Percentiles rank a stretch among this genome's conserved stretches.
phyloP scores from a whole-genome alignment of 345 rosid genomes.

The Brassica napus region Da-Ae NC_063452.1:14091501-14092000 shows the following conservation, averaged over 20 bases:
- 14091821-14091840: slow-evolving; percentile 10
- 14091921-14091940: not conserved
- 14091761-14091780: slow-evolving; percentile 35
- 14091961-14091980: slow-evolving; percentile 4
- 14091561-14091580: slow-evolving; percentile 18
- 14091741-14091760: slow-evolving; percentile 24
- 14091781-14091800: not conserved
- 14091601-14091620: slow-evolving; percentile 35
- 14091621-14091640: slow-evolving; percentile 31
- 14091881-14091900: not conserved
- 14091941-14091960: not conserved
- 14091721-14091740: slow-evolving; percentile 27
- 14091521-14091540: slow-evolving; percentile 36
- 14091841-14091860: not conserved
- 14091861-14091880: slow-evolving; percentile 37
- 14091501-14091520: slow-evolving; percentile 39
- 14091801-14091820: slow-evolving; percentile 11
- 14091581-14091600: not conserved
- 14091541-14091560: slow-evolving; percentile 12
- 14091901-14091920: slow-evolving; percentile 23
- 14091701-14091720: slow-evolving; percentile 41
- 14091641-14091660: slow-evolving; percentile 33
- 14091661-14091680: slow-evolving; percentile 42
- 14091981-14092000: not conserved
- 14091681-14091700: slow-evolving; percentile 33